These are phyloP conservation scores for Psilocybe subaeruginosa DNA, from an alignment of 768 basidiomycete species.

Conservation along the genomic window DNA sequence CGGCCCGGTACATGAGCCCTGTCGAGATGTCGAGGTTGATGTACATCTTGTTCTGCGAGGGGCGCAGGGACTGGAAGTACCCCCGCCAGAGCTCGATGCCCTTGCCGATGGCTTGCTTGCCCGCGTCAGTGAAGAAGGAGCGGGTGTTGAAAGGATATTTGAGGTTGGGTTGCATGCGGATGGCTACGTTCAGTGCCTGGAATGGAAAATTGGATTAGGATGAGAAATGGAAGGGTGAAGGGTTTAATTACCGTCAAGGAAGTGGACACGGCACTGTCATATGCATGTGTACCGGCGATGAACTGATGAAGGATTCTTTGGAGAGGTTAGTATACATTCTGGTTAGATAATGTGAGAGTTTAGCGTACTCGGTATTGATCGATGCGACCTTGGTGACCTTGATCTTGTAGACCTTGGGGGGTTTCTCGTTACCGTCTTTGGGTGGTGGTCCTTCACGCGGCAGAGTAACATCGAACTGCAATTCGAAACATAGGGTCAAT, in stretches of 20 bases:
- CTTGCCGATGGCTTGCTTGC: constrained; percentile 51
- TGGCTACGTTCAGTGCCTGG: constrained; percentile 76
- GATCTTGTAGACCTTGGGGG: constrained; percentile 72
- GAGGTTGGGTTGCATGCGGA: constrained; percentile 74
- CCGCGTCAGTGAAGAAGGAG: constrained; percentile 73
- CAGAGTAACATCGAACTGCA: constrained; percentile 66
- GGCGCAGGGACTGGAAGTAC: constrained; percentile 81
- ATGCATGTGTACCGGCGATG: constrained; percentile 60
- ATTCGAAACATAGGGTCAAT: not conserved
- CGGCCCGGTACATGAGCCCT: constrained; percentile 73
- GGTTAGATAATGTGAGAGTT: not conserved
- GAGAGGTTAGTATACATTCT: not conserved
- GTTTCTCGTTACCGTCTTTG: constrained; percentile 33
- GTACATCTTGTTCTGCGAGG: constrained; percentile 62
- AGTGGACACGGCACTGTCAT: constrained; percentile 62
- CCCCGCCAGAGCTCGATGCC: constrained; percentile 79
- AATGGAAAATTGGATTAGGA: not conserved
- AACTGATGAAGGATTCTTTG: constrained; percentile 64
- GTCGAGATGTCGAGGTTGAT: constrained; percentile 83
- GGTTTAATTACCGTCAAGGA: constrained; percentile 58
- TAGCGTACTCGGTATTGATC: constrained; percentile 35
- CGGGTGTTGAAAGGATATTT: constrained; percentile 75
- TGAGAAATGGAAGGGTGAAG: not conserved
- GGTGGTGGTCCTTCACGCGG: constrained; percentile 29
- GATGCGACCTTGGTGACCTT: constrained; percentile 60